Conservation (phyloP, 192 early-diverging fungal species). For the Coemansia sp. region DNA sequence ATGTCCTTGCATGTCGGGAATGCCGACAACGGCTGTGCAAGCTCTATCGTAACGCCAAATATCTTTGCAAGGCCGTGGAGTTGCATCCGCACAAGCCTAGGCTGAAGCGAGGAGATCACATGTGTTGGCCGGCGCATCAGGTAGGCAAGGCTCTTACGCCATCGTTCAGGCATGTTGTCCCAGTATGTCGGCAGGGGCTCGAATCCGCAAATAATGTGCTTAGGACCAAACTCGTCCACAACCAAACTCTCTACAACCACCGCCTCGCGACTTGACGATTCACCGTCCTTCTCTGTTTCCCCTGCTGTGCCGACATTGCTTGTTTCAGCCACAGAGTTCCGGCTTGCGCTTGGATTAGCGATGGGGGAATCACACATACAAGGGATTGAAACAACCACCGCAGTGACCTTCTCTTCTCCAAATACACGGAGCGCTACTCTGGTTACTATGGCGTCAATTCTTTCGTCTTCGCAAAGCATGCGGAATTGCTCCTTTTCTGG, state of each 20-base stretch:
- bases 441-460: conserved; percentile 16
- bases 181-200: conserved; percentile 36
- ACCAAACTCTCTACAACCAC: conserved; percentile 32
- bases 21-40: conserved; percentile 20
- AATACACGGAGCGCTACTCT: conserved; percentile 42
- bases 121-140: conserved; percentile 34
- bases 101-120: conserved; percentile 38
- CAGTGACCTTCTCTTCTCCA: conserved; percentile 24
- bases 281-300: not conserved
- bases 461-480: not conserved
- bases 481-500: conserved; percentile 5
- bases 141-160: conserved; percentile 32
- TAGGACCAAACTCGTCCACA: conserved; percentile 25
- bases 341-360: not conserved
- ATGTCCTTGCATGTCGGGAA: conserved; percentile 27
- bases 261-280: not conserved
- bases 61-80: conserved; percentile 28
- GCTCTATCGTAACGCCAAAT: conserved; percentile 37
- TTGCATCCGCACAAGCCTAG: conserved; percentile 37
- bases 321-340: not conserved
- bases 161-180: conserved; percentile 29
- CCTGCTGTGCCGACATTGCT: not conserved
- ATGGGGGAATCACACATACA: not conserved
- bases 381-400: conserved; percentile 23
- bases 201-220: conserved; percentile 34